phyloP scores from a whole-genome alignment of 345 rosid species.

The Eucalyptus sideroxylon region DNA sequence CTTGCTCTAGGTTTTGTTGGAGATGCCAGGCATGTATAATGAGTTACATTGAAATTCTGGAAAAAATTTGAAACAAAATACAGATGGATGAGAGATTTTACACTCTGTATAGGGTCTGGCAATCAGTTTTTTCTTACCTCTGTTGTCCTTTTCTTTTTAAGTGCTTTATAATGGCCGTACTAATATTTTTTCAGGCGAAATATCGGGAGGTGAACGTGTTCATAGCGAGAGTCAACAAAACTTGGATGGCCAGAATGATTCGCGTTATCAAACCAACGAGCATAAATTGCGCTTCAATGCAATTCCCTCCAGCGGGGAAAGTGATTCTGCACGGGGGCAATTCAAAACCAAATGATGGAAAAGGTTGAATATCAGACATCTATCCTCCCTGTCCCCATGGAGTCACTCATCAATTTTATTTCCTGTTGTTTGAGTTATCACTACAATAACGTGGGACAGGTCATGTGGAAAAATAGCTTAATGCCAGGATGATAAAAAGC shows the following conservation, averaged over 20 bases:
- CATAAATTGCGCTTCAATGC: conserved; percentile 79
- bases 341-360: conserved; percentile 36
- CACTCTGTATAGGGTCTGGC: background rate
- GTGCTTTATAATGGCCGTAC: background rate
- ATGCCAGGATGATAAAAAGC: background rate
- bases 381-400: background rate
- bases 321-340: conserved; percentile 8
- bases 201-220: conserved; percentile 11
- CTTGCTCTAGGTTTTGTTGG: background rate
- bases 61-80: background rate
- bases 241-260: conserved; percentile 13
- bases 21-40: background rate
- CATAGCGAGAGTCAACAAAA: conserved; percentile 16
- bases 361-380: conserved; percentile 37
- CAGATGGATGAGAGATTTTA: background rate
- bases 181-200: conserved; percentile 16
- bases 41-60: background rate
- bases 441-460: background rate
- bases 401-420: background rate
- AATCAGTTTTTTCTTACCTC: background rate
- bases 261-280: conserved; percentile 18
- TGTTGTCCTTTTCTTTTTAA: background rate
- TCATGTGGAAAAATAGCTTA: background rate
- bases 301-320: conserved; percentile 53
- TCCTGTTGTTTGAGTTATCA: background rate